These are phyloP conservation scores for Solanum etuberosum DNA, from an alignment of 257 asterid species.

Conservation along the genomic window DNA sequence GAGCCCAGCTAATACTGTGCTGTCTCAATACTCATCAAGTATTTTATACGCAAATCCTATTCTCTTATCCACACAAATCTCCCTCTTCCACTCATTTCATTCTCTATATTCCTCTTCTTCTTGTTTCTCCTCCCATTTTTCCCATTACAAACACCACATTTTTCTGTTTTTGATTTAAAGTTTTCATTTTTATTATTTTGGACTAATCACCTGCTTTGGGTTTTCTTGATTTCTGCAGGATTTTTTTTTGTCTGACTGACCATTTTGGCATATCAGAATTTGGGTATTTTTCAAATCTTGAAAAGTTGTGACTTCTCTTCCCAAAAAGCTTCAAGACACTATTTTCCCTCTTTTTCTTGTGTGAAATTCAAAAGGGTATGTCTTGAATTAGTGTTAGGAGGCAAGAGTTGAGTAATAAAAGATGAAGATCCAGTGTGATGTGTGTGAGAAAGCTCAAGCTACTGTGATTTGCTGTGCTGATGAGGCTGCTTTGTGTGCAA, in stretches of 20 bases:
- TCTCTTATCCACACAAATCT: background rate
- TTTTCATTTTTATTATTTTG: background rate
- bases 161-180: background rate
- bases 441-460: constrained; percentile 91
- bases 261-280: background rate
- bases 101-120: background rate
- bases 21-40: constrained; percentile 21
- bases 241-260: background rate
- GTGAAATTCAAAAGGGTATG: background rate
- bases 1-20: constrained; percentile 13
- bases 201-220: background rate
- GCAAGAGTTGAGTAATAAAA: background rate
- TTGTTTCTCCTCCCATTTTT: background rate
- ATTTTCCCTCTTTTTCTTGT: background rate
- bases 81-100: background rate
- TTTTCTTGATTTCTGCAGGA: background rate
- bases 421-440: constrained; percentile 99
- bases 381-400: background rate
- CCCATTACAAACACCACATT: background rate
- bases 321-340: background rate
- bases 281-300: background rate
- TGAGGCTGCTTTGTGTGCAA: constrained; percentile 87
- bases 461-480: constrained; percentile 97
- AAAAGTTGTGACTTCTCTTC: background rate
- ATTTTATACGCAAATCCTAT: constrained; percentile 22